phyloP scores from a whole-genome alignment of 805 yeast species.

The Candida namnaoensis region DNA sequence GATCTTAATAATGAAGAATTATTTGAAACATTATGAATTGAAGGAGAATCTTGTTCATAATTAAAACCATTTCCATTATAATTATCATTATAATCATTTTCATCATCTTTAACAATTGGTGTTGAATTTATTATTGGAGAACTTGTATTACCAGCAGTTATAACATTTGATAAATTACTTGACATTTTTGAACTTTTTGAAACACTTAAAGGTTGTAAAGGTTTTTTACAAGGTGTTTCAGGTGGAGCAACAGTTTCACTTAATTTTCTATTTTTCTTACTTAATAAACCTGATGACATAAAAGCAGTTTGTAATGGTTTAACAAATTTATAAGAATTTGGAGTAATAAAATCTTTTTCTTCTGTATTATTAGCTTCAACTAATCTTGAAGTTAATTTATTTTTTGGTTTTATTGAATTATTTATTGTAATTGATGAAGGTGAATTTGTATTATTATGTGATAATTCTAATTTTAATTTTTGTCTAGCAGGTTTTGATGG shows the following conservation, averaged over 20 bases:
- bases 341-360: conserved; percentile 29
- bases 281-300: conserved; percentile 61
- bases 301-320: conserved; percentile 85
- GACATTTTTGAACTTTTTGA: neutral
- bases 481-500: conserved; percentile 25
- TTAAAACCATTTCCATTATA: neutral
- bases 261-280: conserved; percentile 44
- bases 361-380: neutral
- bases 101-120: conserved; percentile 7
- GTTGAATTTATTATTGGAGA: conserved; percentile 20
- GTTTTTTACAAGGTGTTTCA: conserved; percentile 56
- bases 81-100: neutral
- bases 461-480: conserved; percentile 5
- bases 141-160: conserved; percentile 13
- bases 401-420: conserved; percentile 3
- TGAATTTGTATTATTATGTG: neutral
- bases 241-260: conserved; percentile 35
- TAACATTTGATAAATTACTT: conserved; percentile 18
- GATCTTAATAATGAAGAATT: conserved; percentile 12
- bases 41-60: conserved; percentile 11
- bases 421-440: conserved; percentile 4
- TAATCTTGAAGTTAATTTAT: neutral
- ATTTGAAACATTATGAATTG: conserved; percentile 4
- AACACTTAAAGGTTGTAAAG: conserved; percentile 10
- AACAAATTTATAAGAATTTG: conserved; percentile 57